Conservation (phyloP, 306 rosid species). For the Prosopis cineraria region DNA sequence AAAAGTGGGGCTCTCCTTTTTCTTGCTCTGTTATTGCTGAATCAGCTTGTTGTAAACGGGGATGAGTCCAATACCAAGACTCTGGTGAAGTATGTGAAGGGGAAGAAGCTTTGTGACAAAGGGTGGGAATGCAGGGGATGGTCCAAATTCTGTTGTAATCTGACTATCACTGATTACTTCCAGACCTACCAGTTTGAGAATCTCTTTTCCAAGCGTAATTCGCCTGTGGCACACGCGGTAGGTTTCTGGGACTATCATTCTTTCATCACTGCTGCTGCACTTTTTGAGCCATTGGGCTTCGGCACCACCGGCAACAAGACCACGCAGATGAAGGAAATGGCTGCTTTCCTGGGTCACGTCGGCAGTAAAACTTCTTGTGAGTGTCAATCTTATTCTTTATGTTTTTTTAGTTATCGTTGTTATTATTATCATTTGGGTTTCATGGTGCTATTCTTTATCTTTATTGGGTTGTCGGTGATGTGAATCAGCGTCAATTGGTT, state of each 20-base stretch:
- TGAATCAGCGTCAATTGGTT: not conserved
- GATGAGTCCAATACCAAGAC: slow-evolving; percentile 38
- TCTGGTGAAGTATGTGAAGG: slow-evolving; percentile 57
- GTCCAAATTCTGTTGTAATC: slow-evolving; percentile 77
- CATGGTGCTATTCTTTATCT: not conserved
- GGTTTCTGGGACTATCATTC: slow-evolving; percentile 91
- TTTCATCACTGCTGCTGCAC: slow-evolving; percentile 68
- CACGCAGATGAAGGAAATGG: slow-evolving; percentile 81
- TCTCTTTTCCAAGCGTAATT: slow-evolving; percentile 70
- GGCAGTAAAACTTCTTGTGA: slow-evolving; percentile 87
- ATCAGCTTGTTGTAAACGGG: slow-evolving; percentile 31
- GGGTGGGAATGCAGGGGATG: slow-evolving; percentile 87
- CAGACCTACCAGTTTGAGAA: slow-evolving; percentile 86
- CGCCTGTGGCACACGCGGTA: slow-evolving; percentile 82
- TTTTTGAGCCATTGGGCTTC: slow-evolving; percentile 75
- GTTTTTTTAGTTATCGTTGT: not conserved
- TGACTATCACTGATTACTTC: slow-evolving; percentile 71
- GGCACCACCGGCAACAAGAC: slow-evolving; percentile 86
- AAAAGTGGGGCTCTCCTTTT: slow-evolving; percentile 14
- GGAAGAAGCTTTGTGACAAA: slow-evolving; percentile 68
- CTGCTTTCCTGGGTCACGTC: slow-evolving; percentile 89
- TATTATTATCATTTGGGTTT: not conserved
- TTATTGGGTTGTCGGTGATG: not conserved
- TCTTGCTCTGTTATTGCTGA: slow-evolving; percentile 23
- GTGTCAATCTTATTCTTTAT: slow-evolving; percentile 3